Percentiles rank a stretch among this genome's conserved stretches.
These are phyloP conservation scores for Aureobasidium musti DNA, from an alignment of 2,329 filamentous ascomycete species.

Conservation along the genomic window DNA sequence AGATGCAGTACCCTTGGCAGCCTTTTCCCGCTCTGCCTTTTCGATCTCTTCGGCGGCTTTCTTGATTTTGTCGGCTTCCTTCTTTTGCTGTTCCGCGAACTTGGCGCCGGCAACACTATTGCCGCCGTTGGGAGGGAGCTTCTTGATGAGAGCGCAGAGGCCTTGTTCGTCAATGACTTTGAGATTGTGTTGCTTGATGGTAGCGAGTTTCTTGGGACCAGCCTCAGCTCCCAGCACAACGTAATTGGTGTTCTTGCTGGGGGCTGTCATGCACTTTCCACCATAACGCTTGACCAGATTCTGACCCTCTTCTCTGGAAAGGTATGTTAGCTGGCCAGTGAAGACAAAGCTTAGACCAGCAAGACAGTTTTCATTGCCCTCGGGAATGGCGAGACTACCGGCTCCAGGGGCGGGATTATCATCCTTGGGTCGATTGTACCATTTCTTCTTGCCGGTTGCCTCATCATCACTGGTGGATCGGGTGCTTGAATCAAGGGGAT, in stretches of 20 bases:
- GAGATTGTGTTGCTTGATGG: conserved; percentile 75
- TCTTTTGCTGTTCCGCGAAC: conserved; percentile 77
- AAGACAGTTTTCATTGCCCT: conserved; percentile 85
- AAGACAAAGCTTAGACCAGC: conserved; percentile 92
- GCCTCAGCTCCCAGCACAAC: conserved; percentile 90
- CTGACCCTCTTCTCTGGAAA: conserved; percentile 82
- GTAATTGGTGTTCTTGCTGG: conserved; percentile 91
- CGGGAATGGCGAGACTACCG: conserved; percentile 70
- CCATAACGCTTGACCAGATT: conserved; percentile 89
- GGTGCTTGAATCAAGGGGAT: conserved; percentile 82
- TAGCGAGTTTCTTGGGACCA: conserved; percentile 87
- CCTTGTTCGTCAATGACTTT: conserved; percentile 96
- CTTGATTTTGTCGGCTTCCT: conserved; percentile 79
- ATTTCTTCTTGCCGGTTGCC: conserved; percentile 67
- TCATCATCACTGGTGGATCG: conserved; percentile 66
- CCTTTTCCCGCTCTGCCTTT: conserved; percentile 65
- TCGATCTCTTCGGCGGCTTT: conserved; percentile 84
- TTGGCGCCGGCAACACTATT: conserved; percentile 85
- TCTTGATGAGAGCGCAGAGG: conserved; percentile 79
- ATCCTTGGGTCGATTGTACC: conserved; percentile 65
- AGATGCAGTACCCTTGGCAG: conserved; percentile 48
- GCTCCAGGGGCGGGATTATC: conserved; percentile 61
- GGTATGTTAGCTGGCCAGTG: conserved; percentile 78
- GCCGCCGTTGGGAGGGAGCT: conserved; percentile 81
- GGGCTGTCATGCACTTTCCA: conserved; percentile 80